Evolutionary conservation across 1,139 yeast species (phyloP).

Genomic region (Meyerozyma elateridarum): DNA sequence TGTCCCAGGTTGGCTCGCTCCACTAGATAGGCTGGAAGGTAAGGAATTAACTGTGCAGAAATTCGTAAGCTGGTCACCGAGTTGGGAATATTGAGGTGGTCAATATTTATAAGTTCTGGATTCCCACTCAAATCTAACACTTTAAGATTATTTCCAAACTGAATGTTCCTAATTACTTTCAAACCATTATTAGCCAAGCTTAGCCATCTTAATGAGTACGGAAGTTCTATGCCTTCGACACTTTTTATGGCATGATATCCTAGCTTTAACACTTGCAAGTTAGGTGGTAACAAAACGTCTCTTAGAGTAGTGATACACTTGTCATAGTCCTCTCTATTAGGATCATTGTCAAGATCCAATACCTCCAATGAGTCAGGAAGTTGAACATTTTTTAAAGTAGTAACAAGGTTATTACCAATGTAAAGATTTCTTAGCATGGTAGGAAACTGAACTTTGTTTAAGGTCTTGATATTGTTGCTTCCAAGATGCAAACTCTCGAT

Average conservation of each 20-base stretch:
- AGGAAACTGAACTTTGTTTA: constrained; percentile 43
- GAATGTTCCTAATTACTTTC: constrained; percentile 32
- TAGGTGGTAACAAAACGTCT: constrained; percentile 38
- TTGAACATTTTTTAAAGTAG: constrained; percentile 41
- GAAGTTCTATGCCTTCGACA: constrained; percentile 39
- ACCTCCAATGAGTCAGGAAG: constrained; percentile 37
- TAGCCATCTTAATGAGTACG: constrained; percentile 26
- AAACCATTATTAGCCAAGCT: constrained; percentile 40
- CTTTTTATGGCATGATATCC: constrained; percentile 40
- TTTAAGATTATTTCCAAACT: constrained; percentile 32
- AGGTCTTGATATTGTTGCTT: constrained; percentile 41
- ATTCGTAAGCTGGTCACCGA: constrained; percentile 33
- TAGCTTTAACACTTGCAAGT: constrained; percentile 31
- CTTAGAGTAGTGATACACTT: constrained; percentile 40
- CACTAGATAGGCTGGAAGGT: constrained; percentile 36
- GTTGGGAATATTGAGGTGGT: constrained; percentile 36
- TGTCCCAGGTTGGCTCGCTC: constrained; percentile 39
- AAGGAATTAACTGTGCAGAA: constrained; percentile 32
- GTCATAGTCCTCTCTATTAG: constrained; percentile 37
- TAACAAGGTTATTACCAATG: constrained; percentile 40
- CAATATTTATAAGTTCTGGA: constrained; percentile 36
- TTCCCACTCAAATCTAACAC: constrained; percentile 41
- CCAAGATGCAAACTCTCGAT: constrained; percentile 35
- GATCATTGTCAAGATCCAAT: constrained; percentile 42
- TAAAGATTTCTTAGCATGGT: constrained; percentile 30